Evolutionary conservation across 2,329 filamentous ascomycete genomes (phyloP).

Genomic region (Cladosporium colombiae): DNA sequence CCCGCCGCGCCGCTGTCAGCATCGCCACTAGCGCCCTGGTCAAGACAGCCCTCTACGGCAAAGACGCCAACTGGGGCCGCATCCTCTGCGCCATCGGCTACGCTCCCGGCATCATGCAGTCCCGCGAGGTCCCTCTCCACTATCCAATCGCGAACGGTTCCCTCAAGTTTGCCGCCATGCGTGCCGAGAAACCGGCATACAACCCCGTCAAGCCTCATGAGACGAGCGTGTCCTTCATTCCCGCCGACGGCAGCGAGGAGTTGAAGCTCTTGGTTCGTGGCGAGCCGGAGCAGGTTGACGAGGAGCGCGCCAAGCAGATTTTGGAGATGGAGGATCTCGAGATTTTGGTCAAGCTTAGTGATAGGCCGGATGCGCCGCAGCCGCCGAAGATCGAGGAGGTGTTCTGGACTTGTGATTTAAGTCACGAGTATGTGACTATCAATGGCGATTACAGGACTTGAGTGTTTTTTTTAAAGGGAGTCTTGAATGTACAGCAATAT

Average conservation of each 20-base stretch:
- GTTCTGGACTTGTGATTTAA: slow-evolving; percentile 86
- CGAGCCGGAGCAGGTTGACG: slow-evolving; percentile 77
- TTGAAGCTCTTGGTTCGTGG: slow-evolving; percentile 75
- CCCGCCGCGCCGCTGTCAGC: slow-evolving; percentile 77
- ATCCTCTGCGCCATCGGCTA: slow-evolving; percentile 95
- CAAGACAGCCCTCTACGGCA: slow-evolving; percentile 95
- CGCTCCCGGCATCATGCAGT: slow-evolving; percentile 56
- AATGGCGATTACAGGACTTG: slow-evolving; percentile 66
- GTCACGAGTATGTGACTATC: slow-evolving; percentile 76
- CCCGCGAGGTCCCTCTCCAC: slow-evolving; percentile 27
- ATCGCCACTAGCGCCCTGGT: slow-evolving; percentile 92
- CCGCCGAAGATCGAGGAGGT: slow-evolving; percentile 55
- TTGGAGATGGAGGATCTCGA: slow-evolving; percentile 76
- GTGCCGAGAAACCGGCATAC: neutral
- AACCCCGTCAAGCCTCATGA: slow-evolving; percentile 64
- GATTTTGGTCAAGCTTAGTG: slow-evolving; percentile 73
- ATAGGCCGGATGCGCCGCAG: slow-evolving; percentile 44
- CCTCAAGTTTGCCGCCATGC: neutral
- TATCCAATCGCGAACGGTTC: neutral
- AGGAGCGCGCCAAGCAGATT: slow-evolving; percentile 74
- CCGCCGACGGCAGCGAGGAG: slow-evolving; percentile 73
- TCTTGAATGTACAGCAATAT: neutral
- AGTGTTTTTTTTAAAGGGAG: neutral
- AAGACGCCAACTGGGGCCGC: slow-evolving; percentile 97
- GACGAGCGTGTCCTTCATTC: slow-evolving; percentile 78